phyloP scores from a whole-genome alignment of 805 yeast genomes.

The Hanseniaspora vineae region DNA sequence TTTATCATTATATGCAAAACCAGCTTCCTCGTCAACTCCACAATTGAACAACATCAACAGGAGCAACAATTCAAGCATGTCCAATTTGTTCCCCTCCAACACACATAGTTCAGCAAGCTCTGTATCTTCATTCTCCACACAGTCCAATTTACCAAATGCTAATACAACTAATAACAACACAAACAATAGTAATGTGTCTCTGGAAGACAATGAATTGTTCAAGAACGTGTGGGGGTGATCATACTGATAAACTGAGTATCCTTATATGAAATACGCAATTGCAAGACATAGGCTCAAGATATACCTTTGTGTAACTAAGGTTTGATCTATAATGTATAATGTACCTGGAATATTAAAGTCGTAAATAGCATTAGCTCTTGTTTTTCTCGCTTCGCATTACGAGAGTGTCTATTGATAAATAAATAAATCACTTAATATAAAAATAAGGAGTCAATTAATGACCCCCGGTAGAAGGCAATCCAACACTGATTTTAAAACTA shows the following conservation, averaged over 20 bases:
- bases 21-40: slow-evolving; percentile 11
- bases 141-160: background rate
- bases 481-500: slow-evolving; percentile 87
- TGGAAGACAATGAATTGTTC: slow-evolving; percentile 51
- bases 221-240: slow-evolving; percentile 52
- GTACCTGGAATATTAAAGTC: slow-evolving; percentile 5
- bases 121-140: background rate
- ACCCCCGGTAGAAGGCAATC: slow-evolving; percentile 87
- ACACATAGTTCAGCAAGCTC: background rate
- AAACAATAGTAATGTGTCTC: slow-evolving; percentile 4
- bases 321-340: background rate
- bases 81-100: slow-evolving; percentile 2
- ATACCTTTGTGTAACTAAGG: too few species aligned
- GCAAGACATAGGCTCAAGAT: too few species aligned
- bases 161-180: slow-evolving; percentile 13
- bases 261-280: background rate
- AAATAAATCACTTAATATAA: too few species aligned
- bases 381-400: too few species aligned
- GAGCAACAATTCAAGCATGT: slow-evolving; percentile 1
- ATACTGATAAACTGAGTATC: too few species aligned
- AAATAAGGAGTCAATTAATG: slow-evolving; percentile 1
- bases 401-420: too few species aligned
- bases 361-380: too few species aligned
- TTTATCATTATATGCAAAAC: slow-evolving; percentile 71
- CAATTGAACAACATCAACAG: slow-evolving; percentile 7